Conservation (phyloP, 2,329 filamentous ascomycete genomes). For the Cladosporium sp. region DNA sequence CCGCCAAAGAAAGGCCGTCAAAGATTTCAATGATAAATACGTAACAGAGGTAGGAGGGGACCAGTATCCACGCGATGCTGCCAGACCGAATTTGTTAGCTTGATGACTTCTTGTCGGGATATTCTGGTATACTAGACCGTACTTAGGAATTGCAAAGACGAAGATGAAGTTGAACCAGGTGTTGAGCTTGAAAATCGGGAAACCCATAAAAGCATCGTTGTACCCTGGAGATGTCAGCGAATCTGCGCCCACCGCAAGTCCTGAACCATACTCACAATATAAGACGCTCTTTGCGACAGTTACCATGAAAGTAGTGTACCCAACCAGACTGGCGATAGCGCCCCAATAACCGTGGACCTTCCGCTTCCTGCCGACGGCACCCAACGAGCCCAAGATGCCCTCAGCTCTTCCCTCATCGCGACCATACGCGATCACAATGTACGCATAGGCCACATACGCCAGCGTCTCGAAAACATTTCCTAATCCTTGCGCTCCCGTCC, state of each 20-base stretch:
- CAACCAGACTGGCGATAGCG: slow-evolving; percentile 59
- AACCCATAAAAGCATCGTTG: slow-evolving; percentile 52
- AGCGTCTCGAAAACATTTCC: slow-evolving; percentile 70
- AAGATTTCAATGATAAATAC: slow-evolving; percentile 63
- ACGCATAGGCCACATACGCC: slow-evolving; percentile 66
- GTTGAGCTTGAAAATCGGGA: slow-evolving; percentile 9
- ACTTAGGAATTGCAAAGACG: slow-evolving; percentile 70
- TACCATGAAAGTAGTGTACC: slow-evolving; percentile 61
- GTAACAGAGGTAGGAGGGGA: slow-evolving; percentile 65
- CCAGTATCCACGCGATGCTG: slow-evolving; percentile 65
- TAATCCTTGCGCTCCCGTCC: slow-evolving; percentile 72
- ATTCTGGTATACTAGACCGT: slow-evolving; percentile 12
- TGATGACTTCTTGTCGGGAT: slow-evolving; percentile 32
- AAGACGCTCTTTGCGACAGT: slow-evolving; percentile 69
- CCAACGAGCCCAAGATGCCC: slow-evolving; percentile 49
- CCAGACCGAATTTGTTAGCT: neutral
- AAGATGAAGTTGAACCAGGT: slow-evolving; percentile 47
- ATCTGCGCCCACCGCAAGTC: neutral
- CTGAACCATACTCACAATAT: slow-evolving; percentile 52
- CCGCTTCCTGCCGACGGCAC: slow-evolving; percentile 52
- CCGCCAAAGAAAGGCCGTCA: slow-evolving; percentile 56
- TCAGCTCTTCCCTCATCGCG: slow-evolving; percentile 38
- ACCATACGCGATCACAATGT: slow-evolving; percentile 51
- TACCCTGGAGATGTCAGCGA: slow-evolving; percentile 48
- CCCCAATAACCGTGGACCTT: slow-evolving; percentile 56